Conservation (phyloP, 1,284 basidiomycete species). For the Tylopilus sp. region DNA sequence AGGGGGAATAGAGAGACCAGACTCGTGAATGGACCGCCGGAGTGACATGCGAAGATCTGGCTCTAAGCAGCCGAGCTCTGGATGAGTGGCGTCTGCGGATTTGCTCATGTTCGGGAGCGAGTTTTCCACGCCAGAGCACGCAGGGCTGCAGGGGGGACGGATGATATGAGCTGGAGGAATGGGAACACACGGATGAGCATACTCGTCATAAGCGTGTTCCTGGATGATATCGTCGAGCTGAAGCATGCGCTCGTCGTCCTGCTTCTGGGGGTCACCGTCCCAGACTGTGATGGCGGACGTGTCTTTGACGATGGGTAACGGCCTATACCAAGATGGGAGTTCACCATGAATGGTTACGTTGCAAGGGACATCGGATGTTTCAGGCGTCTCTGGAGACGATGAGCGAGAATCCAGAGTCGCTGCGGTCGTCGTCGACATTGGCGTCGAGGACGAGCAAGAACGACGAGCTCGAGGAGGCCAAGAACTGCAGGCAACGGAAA, state of each 20-base stretch:
- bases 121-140: conserved; percentile 21
- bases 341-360: conserved; percentile 50
- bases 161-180: conserved; percentile 2
- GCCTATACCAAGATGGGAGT: conserved; percentile 56
- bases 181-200: conserved; percentile 22
- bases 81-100: conserved; percentile 9
- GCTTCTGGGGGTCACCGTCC: conserved; percentile 37
- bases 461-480: conserved; percentile 6
- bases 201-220: conserved; percentile 71
- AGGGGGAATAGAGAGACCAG: conserved; percentile 30
- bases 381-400: conserved; percentile 65
- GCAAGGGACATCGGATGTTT: conserved; percentile 51
- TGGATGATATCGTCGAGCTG: conserved; percentile 68
- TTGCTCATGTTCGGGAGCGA: conserved; percentile 6
- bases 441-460: conserved; percentile 1
- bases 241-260: conserved; percentile 52
- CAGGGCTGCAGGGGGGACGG: conserved; percentile 15
- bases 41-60: conserved; percentile 14
- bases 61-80: conserved; percentile 8
- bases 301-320: conserved; percentile 39
- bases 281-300: conserved; percentile 35
- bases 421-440: conserved; percentile 54
- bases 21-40: conserved; percentile 15
- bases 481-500: neutral
- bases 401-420: conserved; percentile 62